Percentiles rank a stretch among this genome's conserved stretches.
Evolutionary conservation across 2,329 filamentous ascomycete genomes (phyloP).

Genomic region (Ascochyta lentis): DNA sequence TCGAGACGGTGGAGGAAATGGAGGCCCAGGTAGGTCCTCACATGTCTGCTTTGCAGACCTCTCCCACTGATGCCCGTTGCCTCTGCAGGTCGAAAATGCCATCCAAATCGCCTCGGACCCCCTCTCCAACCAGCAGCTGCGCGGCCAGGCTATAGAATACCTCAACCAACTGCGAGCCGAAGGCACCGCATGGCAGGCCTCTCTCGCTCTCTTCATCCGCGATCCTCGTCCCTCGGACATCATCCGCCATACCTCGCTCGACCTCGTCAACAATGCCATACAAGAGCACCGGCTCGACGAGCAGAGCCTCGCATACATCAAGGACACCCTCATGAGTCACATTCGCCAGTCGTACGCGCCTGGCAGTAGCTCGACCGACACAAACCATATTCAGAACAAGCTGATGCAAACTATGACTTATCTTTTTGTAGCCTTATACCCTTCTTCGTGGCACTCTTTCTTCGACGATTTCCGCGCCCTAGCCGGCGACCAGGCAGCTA

Average conservation of each 20-base stretch:
- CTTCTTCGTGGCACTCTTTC: slow-evolving; percentile 84
- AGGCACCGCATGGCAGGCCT: slow-evolving; percentile 87
- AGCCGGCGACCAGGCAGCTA: slow-evolving; percentile 66
- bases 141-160: slow-evolving; percentile 89
- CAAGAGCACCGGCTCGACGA: slow-evolving; percentile 78
- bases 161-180: slow-evolving; percentile 79
- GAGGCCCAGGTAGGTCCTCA: slow-evolving; percentile 44
- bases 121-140: slow-evolving; percentile 68
- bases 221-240: slow-evolving; percentile 79
- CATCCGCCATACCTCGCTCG: slow-evolving; percentile 85
- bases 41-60: slow-evolving; percentile 1
- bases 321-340: slow-evolving; percentile 82
- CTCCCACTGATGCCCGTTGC: not conserved
- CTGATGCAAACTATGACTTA: slow-evolving; percentile 94
- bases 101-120: slow-evolving; percentile 93
- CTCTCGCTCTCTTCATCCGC: slow-evolving; percentile 83
- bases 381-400: slow-evolving; percentile 88
- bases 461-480: slow-evolving; percentile 87
- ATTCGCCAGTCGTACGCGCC: slow-evolving; percentile 76
- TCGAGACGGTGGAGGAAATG: slow-evolving; percentile 45
- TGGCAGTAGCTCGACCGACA: slow-evolving; percentile 68
- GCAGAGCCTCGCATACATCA: slow-evolving; percentile 75
- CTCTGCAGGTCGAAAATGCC: slow-evolving; percentile 81
- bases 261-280: slow-evolving; percentile 91
- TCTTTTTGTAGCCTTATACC: slow-evolving; percentile 87